phyloP scores from a whole-genome alignment of 495 filamentous ascomycete species.

The Lindgomyces ingoldianus region DNA sequence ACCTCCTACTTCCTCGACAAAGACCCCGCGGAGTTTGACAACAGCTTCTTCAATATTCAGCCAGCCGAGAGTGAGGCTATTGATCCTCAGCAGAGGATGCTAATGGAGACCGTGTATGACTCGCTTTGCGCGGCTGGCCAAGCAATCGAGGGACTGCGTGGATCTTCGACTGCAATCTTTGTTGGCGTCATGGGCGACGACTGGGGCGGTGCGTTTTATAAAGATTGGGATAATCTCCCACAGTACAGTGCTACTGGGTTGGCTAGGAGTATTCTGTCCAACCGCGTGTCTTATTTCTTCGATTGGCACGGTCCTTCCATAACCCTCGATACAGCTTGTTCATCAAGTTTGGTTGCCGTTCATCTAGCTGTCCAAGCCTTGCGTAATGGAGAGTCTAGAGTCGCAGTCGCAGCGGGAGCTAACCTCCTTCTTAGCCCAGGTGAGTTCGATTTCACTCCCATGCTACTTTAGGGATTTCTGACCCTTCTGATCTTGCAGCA shows the following conservation, averaged over 20 bases:
- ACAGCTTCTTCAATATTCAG: conserved; percentile 9
- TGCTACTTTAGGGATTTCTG: too few species aligned
- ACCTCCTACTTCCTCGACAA: conserved; percentile 30
- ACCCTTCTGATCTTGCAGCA: too few species aligned
- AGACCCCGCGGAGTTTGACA: conserved; percentile 6
- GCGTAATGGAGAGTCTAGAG: conserved; percentile 8
- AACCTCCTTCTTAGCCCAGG: conserved; percentile 3
- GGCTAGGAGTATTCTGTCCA: conserved; percentile 3
- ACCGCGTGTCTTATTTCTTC: conserved; percentile 25
- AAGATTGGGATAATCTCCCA: not conserved
- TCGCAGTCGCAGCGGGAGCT: conserved; percentile 15
- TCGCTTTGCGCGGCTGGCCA: conserved; percentile 3
- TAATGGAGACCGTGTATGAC: conserved; percentile 22
- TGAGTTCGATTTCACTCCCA: too few species aligned
- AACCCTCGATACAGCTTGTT: conserved; percentile 26
- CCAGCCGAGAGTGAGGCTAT: conserved; percentile 14
- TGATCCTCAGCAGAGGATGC: conserved; percentile 20
- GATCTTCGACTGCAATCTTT: conserved; percentile 8
- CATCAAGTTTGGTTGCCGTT: conserved; percentile 17
- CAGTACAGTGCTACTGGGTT: not conserved
- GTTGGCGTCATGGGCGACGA: conserved; percentile 36
- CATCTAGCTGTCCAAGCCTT: conserved; percentile 19
- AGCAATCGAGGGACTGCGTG: not conserved
- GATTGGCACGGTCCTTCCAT: conserved; percentile 23
- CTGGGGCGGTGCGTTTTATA: not conserved